Evolutionary conservation across 176 grass and related monocot genomes (phyloP).

Genomic region (Rhynchospora pubera): DNA sequence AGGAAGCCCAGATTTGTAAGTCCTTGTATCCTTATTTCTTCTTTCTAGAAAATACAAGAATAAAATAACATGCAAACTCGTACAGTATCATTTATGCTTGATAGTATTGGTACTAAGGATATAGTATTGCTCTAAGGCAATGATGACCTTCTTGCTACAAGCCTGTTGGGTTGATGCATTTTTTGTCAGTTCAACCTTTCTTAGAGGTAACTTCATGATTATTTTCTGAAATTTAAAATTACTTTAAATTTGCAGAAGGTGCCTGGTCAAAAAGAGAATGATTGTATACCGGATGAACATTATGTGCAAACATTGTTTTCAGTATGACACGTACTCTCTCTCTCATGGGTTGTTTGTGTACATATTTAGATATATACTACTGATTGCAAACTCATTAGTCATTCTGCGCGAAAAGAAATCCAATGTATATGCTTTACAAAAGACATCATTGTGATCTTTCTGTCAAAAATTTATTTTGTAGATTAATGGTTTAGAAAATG

Average conservation of each 20-base stretch:
- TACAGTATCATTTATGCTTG: neutral
- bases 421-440: neutral
- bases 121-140: neutral
- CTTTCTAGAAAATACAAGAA: neutral
- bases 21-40: neutral
- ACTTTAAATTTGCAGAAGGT: conserved; percentile 50
- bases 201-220: neutral
- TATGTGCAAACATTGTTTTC: conserved; percentile 92
- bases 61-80: neutral
- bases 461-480: conserved; percentile 32
- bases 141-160: too few species aligned
- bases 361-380: neutral
- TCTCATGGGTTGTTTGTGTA: neutral
- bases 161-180: neutral
- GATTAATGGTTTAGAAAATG: conserved; percentile 75
- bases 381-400: neutral
- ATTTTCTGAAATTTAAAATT: neutral
- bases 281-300: conserved; percentile 98
- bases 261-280: conserved; percentile 28
- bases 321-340: conserved; percentile 37
- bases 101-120: neutral
- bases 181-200: neutral
- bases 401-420: neutral
- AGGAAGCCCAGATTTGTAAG: conserved; percentile 7
- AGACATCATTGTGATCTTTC: neutral